Percentiles rank a stretch among this genome's conserved stretches.
These are phyloP conservation scores for Aspergillus sp. DNA, from an alignment of 2,329 filamentous ascomycete genomes.

Conservation along the genomic window DNA sequence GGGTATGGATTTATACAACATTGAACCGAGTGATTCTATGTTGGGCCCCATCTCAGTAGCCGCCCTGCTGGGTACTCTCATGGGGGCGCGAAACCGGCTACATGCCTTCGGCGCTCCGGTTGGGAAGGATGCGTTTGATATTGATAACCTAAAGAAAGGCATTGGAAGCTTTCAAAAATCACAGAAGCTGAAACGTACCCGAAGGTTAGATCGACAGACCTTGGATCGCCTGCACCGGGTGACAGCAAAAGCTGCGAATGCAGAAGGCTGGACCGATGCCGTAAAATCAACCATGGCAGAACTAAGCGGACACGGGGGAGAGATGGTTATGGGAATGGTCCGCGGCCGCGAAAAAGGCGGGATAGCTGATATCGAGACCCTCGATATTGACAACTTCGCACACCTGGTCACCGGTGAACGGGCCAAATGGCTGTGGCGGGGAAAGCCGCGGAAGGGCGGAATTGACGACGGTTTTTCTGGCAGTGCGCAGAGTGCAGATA, in stretches of 20 bases:
- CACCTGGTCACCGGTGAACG: conserved; percentile 77
- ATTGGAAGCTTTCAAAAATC: conserved; percentile 89
- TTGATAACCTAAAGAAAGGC: conserved; percentile 76
- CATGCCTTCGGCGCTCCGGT: conserved; percentile 83
- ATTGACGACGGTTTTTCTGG: conserved; percentile 25
- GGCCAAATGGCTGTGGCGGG: conserved; percentile 92
- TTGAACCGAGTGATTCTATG: conserved; percentile 89
- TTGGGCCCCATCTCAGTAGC: conserved; percentile 89
- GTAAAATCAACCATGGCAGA: conserved; percentile 95
- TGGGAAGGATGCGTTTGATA: conserved; percentile 87
- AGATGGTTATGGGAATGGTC: conserved; percentile 95
- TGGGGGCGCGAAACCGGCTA: conserved; percentile 86
- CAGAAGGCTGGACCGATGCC: conserved; percentile 86
- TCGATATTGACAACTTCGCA: conserved; percentile 82
- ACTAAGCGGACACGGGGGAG: conserved; percentile 87
- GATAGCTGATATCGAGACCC: conserved; percentile 88
- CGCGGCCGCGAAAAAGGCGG: conserved; percentile 82
- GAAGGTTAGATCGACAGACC: conserved; percentile 80
- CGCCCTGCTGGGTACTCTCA: conserved; percentile 79
- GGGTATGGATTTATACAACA: conserved; percentile 86
- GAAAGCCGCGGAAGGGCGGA: conserved; percentile 72
- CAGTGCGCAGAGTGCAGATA: conserved; percentile 39
- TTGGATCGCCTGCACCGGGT: conserved; percentile 75
- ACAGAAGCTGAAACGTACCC: conserved; percentile 74
- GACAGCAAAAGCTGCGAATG: conserved; percentile 87